Evolutionary conservation across 495 filamentous ascomycete genomes (phyloP).

Genomic region (Cladorrhinum samala): DNA sequence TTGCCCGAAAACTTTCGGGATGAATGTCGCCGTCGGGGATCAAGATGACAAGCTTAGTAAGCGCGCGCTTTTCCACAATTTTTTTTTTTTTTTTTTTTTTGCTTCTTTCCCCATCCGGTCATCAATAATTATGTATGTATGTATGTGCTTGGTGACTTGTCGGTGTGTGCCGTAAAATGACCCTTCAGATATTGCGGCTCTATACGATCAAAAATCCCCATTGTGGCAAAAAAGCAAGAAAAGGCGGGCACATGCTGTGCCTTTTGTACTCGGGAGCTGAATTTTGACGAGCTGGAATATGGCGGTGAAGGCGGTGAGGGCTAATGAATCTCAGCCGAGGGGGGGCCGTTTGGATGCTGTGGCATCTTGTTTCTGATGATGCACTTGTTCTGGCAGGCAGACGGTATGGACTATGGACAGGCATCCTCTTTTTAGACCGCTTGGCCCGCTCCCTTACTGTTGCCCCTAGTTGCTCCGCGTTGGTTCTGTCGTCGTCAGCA

Average conservation of each 20-base stretch:
- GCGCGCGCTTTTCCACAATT: not conserved
- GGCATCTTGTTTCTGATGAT: too few species aligned
- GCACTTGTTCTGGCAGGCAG: not conserved
- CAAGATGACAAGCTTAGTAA: conserved; percentile 5
- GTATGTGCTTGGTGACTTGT: too few species aligned
- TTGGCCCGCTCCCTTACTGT: not conserved
- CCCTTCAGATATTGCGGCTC: not conserved
- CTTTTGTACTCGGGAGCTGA: conserved; percentile 3
- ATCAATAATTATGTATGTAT: not conserved
- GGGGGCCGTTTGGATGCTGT: too few species aligned
- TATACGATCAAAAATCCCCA: not conserved
- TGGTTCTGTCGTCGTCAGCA: not conserved
- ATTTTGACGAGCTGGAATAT: not conserved
- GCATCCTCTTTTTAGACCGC: not conserved
- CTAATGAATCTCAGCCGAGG: too few species aligned
- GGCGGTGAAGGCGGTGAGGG: conserved; percentile 3
- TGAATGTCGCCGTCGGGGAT: conserved; percentile 2
- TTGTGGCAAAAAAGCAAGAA: not conserved
- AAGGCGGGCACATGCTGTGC: not conserved
- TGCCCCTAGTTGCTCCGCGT: not conserved
- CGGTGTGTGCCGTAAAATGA: not conserved
- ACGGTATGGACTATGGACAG: not conserved
- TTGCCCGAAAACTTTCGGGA: not conserved
- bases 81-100: not conserved
- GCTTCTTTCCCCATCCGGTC: not conserved